Base-by-base conservation (phyloP, 2,329 filamentous ascomycete species). In the Endocalyx cinctus region DNA sequence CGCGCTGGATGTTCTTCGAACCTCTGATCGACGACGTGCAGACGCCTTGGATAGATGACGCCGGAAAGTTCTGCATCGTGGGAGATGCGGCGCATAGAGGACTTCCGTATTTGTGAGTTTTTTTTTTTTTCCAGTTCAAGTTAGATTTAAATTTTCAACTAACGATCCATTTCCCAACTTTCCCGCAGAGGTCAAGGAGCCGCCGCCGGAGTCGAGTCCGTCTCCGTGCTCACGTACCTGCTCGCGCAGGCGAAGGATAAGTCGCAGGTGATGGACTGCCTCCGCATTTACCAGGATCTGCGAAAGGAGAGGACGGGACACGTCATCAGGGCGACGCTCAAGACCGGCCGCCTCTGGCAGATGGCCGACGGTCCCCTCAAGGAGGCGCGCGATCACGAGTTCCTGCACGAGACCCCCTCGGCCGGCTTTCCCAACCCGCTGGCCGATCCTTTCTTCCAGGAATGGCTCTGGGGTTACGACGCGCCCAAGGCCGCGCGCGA, bases 361-460 rank as follows among this genome's bases (percentile, higher is more conserved):
- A 38, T 48, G 42, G 29, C 39, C 16, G 42, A 48, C 14, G 46
- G 46, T 3, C 42, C 38, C 7, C 13, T 45, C 18, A 33, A 42
- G 19, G 38, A 48, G 13, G 42, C 42, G 27, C 42, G 46, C 6
- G 38, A 47, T 30, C 35, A 40, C 16, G 29, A 34, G 17, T 42
- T 48, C 6, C 33, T 47, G 10, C 16, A 25, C 22, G 42, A 45
- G 16, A 30, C 25, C 5, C 46, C 44, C 17, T 43, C 29, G 5
- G 38, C 39, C 18, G 44, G 46, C n/a, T 47, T 30, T 27, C 46
- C 44, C 2, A 48, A 48, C 17, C 38, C 35, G 13, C 17, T 48
- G 16, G 42, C 42, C 5, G 44, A 48, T 22, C 44, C 44, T 2
- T 45, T 48, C 37, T 48, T 47, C 17, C 46, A 47, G 29, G 31